Evolutionary conservation across 345 rosid genomes (phyloP).

Genomic region (Brassica juncea): DNA sequence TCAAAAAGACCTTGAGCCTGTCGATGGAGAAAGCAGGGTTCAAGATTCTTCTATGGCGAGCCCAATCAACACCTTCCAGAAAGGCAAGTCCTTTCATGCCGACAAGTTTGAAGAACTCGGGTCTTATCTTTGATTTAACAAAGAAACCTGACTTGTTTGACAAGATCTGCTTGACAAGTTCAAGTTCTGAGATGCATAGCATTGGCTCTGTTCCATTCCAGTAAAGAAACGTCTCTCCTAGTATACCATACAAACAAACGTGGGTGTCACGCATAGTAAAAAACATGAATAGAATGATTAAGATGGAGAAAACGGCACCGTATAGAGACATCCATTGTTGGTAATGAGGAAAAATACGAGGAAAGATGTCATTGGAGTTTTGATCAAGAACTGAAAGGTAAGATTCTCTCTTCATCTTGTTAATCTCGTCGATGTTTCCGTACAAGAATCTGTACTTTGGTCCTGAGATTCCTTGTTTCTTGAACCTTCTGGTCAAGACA

Average conservation of each 20-base stretch:
- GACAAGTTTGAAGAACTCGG: neutral
- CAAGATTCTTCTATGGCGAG: slow-evolving; percentile 1
- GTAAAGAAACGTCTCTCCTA: slow-evolving; percentile 1
- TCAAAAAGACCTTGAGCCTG: neutral
- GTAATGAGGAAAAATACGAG: neutral
- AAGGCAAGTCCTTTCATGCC: neutral
- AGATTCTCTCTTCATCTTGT: neutral
- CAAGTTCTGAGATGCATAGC: slow-evolving; percentile 9
- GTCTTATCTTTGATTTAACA: neutral
- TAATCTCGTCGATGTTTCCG: neutral
- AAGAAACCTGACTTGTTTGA: neutral
- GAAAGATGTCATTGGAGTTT: neutral
- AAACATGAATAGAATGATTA: neutral
- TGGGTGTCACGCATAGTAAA: neutral
- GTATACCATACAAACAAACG: neutral
- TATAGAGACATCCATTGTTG: neutral
- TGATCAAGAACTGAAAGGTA: neutral
- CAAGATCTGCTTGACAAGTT: slow-evolving; percentile 1
- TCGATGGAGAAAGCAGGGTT: slow-evolving; percentile 11
- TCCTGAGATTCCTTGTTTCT: slow-evolving; percentile 38
- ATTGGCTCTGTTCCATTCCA: slow-evolving; percentile 1
- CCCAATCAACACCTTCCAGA: neutral
- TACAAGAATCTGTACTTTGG: neutral
- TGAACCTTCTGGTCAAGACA: slow-evolving; percentile 16
- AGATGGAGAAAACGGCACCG: neutral